Evolutionary conservation across 768 basidiomycete species (phyloP).

Genomic region (Amanita rubescens): DNA sequence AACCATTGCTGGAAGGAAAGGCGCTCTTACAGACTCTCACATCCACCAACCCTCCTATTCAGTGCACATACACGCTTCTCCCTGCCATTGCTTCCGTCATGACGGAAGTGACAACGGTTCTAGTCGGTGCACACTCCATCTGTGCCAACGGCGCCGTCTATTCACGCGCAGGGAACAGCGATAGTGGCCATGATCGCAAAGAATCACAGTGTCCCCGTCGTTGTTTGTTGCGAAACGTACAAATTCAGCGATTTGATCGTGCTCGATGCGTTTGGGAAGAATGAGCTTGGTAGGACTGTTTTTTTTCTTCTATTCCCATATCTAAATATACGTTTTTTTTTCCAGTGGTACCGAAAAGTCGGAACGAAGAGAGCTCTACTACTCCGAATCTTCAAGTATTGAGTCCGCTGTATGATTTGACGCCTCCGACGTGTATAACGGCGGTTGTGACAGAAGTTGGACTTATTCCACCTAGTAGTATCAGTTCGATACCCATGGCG

Average conservation of each 20-base stretch:
- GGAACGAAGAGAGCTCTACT: constrained; percentile 16
- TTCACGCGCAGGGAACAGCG: constrained; percentile 90
- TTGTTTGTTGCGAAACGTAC: constrained; percentile 98
- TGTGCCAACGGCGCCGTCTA: constrained; percentile 94
- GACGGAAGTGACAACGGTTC: constrained; percentile 73
- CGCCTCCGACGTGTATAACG: constrained; percentile 86
- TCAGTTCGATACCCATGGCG: constrained; percentile 75
- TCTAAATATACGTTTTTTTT: not conserved
- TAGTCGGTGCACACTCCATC: constrained; percentile 91
- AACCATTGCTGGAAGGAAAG: constrained; percentile 78
- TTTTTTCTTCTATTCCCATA: not conserved
- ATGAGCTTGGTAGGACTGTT: constrained; percentile 75
- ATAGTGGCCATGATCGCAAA: constrained; percentile 96
- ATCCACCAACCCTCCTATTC: constrained; percentile 49
- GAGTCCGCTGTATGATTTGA: constrained; percentile 90
- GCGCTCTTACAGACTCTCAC: constrained; percentile 64
- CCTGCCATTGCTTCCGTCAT: constrained; percentile 78
- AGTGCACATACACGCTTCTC: constrained; percentile 88
- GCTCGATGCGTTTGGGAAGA: constrained; percentile 91
- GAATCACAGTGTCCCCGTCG: constrained; percentile 80
- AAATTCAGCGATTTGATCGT: constrained; percentile 93
- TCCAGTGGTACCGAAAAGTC: constrained; percentile 28
- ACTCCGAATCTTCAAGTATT: constrained; percentile 64
- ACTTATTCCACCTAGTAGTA: constrained; percentile 87
- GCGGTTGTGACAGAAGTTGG: constrained; percentile 98